A percentile compares a stretch with the other conserved stretches of the same genome.
These are phyloP conservation scores for Pseudovirgaria hyperparasitica DNA, from an alignment of 2,329 filamentous ascomycete species.

Conservation along the genomic window DNA sequence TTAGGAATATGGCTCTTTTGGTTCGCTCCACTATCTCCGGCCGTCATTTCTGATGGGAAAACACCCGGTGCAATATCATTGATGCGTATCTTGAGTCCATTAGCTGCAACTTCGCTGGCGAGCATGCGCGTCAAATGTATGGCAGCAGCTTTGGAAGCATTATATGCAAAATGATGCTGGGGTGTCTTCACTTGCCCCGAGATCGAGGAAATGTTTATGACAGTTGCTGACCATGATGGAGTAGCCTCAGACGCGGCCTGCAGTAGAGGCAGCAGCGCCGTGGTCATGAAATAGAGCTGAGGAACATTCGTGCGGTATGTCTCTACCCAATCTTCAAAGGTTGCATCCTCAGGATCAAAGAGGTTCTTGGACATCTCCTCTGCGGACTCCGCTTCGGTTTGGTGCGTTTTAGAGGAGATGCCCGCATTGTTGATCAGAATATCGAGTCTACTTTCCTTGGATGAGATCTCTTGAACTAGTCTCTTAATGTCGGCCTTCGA, in stretches of 20 bases:
- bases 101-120: constrained; percentile 38
- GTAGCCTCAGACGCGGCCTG: constrained; percentile 29
- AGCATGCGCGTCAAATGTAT: constrained; percentile 45
- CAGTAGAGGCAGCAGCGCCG: constrained; percentile 33
- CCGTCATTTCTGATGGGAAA: constrained; percentile 47
- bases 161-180: constrained; percentile 36
- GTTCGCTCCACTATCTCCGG: constrained; percentile 35
- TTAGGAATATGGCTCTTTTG: constrained; percentile 43
- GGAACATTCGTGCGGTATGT: constrained; percentile 36
- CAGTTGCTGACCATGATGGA: constrained; percentile 29
- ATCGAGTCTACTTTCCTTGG: constrained; percentile 31
- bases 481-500: constrained; percentile 30
- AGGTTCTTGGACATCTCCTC: constrained; percentile 32
- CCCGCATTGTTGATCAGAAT: constrained; percentile 37
- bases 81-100: constrained; percentile 40
- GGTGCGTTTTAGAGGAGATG: constrained; percentile 25
- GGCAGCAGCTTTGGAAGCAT: constrained; percentile 36
- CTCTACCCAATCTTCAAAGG: constrained; percentile 32
- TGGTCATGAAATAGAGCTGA: constrained; percentile 34
- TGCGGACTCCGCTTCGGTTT: constrained; percentile 26
- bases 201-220: constrained; percentile 35
- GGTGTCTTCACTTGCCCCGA: constrained; percentile 32
- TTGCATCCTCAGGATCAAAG: constrained; percentile 24
- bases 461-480: constrained; percentile 28
- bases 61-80: constrained; percentile 46